Conservation (phyloP, 495 filamentous ascomycete species). For the Pyrenopolyporus hunteri region DNA sequence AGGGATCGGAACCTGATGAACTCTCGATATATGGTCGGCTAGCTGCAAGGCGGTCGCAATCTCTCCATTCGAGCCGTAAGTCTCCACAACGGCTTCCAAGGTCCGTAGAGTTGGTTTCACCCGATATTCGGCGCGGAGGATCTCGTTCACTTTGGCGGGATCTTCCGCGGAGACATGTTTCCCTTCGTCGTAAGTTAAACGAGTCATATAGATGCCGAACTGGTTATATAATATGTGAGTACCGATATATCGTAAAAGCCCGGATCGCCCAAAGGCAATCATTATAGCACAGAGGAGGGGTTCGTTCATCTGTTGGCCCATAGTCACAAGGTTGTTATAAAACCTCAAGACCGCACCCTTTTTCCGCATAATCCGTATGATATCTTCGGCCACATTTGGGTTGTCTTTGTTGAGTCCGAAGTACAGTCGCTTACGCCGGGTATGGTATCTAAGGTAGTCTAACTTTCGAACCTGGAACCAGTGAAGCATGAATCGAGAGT, state of each 20-base stretch:
- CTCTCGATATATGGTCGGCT: conserved; percentile 38
- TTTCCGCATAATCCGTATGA: conserved; percentile 38
- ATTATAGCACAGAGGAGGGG: conserved; percentile 39
- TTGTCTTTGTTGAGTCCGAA: conserved; percentile 41
- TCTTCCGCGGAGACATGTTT: not conserved
- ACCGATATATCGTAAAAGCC: conserved; percentile 26
- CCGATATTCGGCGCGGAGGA: not conserved
- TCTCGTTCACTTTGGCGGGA: not conserved
- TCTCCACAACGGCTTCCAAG: conserved; percentile 44
- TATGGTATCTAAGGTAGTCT: conserved; percentile 19
- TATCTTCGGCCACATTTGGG: conserved; percentile 34
- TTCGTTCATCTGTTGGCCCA: conserved; percentile 45
- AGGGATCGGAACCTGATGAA: conserved; percentile 40
- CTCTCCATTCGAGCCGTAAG: conserved; percentile 46
- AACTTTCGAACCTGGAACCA: conserved; percentile 2
- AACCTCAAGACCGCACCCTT: conserved; percentile 7
- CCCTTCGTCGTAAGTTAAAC: not conserved
- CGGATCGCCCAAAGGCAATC: conserved; percentile 41
- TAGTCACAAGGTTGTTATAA: not conserved
- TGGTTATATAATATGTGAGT: conserved; percentile 30
- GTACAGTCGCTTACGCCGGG: conserved; percentile 12
- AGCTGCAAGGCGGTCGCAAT: conserved; percentile 40
- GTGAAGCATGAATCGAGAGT: conserved; percentile 10
- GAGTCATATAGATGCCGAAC: conserved; percentile 25
- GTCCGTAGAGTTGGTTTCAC: conserved; percentile 40